Conservation (phyloP, 345 rosid genomes). For the Eucalyptus polyanthemos region DNA sequence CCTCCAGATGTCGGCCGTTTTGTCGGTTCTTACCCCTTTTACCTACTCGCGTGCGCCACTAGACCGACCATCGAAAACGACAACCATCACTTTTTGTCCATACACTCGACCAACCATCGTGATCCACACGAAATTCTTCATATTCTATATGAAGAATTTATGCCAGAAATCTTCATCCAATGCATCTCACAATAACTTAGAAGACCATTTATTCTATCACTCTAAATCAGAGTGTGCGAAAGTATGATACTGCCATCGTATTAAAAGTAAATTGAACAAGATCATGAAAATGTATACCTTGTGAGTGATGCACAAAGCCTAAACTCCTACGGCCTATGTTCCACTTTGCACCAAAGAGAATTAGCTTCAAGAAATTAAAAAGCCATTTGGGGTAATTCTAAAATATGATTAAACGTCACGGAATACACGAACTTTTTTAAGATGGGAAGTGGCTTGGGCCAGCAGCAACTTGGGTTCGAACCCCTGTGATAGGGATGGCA, state of each 20-base stretch:
- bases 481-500: neutral
- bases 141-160: no score
- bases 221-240: no score
- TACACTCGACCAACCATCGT: no score
- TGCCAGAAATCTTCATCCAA: rapidly evolving
- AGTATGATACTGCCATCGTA: neutral
- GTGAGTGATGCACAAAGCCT: neutral
- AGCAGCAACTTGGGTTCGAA: neutral
- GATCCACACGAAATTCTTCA: no score
- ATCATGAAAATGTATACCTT: no score
- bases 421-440: neutral
- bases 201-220: no score
- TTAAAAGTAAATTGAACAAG: neutral
- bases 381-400: neutral
- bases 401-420: neutral
- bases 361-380: neutral
- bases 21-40: no score
- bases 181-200: no score
- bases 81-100: no score
- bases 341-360: neutral
- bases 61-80: no score
- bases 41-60: no score
- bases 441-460: neutral
- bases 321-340: neutral
- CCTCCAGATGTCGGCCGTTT: no score